A percentile compares a stretch with the other conserved stretches of the same genome.
phyloP scores from a whole-genome alignment of 768 basidiomycete species.

The Porphyrellus cyaneotinctus region DNA sequence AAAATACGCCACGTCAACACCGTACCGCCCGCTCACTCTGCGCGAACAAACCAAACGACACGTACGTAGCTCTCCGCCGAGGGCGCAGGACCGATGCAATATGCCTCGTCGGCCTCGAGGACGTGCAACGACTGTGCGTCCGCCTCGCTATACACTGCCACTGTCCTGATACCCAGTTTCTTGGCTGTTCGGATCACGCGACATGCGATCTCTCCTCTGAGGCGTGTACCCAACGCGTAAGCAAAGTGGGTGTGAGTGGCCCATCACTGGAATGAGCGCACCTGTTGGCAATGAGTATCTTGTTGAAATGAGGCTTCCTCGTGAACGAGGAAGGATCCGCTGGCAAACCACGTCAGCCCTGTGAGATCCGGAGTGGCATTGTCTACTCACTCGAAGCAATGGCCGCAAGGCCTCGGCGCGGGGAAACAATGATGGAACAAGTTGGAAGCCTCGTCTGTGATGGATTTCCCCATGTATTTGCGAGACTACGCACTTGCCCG shows the following conservation, averaged over 20 bases:
- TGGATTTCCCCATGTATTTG: neutral
- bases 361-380: neutral
- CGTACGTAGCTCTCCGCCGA: conserved; percentile 87
- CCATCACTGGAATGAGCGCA: conserved; percentile 1
- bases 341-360: neutral
- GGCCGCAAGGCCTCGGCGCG: conserved; percentile 17
- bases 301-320: conserved; percentile 68
- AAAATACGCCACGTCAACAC: conserved; percentile 2
- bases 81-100: conserved; percentile 88
- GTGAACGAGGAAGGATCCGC: conserved; percentile 1
- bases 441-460: neutral
- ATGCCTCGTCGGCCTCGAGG: conserved; percentile 83
- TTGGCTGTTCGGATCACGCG: conserved; percentile 88
- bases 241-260: neutral
- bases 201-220: conserved; percentile 93
- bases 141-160: conserved; percentile 88
- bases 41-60: conserved; percentile 7
- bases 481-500: conserved; percentile 6
- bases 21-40: neutral
- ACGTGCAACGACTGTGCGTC: conserved; percentile 83
- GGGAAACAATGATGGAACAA: neutral
- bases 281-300: conserved; percentile 92
- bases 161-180: conserved; percentile 85
- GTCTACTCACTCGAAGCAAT: conserved; percentile 15
- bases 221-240: neutral